Base-by-base conservation (phyloP, 495 filamentous ascomycete genomes). In the Jackrogersella multiformis region DNA sequence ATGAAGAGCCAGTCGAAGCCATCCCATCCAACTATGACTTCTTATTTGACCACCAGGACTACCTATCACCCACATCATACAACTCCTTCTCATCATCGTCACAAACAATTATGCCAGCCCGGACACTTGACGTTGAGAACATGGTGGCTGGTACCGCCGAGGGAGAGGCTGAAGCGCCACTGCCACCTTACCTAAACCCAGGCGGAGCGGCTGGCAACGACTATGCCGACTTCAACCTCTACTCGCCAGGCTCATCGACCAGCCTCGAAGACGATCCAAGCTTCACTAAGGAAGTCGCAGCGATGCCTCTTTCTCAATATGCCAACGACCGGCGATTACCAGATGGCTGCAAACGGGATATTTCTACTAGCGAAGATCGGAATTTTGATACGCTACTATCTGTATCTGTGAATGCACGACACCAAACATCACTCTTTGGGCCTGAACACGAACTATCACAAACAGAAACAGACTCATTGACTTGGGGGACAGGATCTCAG, bases 181-280 rank as follows among this genome's bases (percentile, higher is more conserved):
- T 71, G 35, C 74, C 80, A 26, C 81, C 81, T 5, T 83, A 83
- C 49, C 74, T 81, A 51, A 79, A 76, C 59, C 73, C 76, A 6
- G 73, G 74, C 34, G 68, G 68, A 42, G 68, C 76, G 41, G 70
- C 72, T 64, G 79, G 77, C 45, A 80, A 74, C 68, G 71, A 79
- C 71, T 84, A 82, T 61, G 64, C 79, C 56, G 81, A 84, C 74
- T 84, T 84, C 76, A 79, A 79, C 74, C 79, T 84, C 24, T 84
- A 76, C 68, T 84, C 81, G 39, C 81, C 81, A 1, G 61, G 64
- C 13, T 75, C 76, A n/a, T 77, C 80, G 5, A 75, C 71, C 64
- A 69, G 72, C 66, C 73, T 78, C 8, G 80, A 82, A 21, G 81
- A 82, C 36, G 80, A 82, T 26, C 75, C 73, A 18, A 63, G 35